Base-by-base conservation (phyloP, 768 basidiomycete species). In the Thelephora aurantiotincta region DNA sequence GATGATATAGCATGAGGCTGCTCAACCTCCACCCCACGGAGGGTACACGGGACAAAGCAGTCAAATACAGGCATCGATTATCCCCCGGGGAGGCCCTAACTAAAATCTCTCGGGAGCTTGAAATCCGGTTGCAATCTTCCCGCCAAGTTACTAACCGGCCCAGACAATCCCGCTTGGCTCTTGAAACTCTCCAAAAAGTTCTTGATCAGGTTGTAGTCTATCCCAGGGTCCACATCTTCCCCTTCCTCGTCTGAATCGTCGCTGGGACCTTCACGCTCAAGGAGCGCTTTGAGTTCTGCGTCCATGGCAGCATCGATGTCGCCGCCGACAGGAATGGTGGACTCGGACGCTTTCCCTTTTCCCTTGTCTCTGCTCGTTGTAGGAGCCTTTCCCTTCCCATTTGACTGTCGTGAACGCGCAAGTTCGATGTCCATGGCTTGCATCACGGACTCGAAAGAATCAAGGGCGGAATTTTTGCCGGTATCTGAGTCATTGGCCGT, bases 111-210 rank as follows among this genome's bases (percentile, higher is more conserved):
- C 9, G 89, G 89, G 34, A 91, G 61, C 36, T 70, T 56, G 71
- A 86, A 87, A 0, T 73, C 82, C 41, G 79, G 77, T 48, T 86
- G 78, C 51, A 99, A 60, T 53, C 91, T 70, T 35, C 96, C 89
- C 36, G 82, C 86, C 41, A 99, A 66, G 58, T 82, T 96, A 46
- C 93, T 74, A 12, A 96, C 93, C 19, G 93, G 96, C 1, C 96
- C 96, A 20, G 87, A 78, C 44, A 87, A 63, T 19, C 96, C 96
- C 6, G 61, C 84, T 59, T 99, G 96, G 52, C 81, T 82, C 60
- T 88, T 90, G 70, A 89, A 97, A 63, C 91, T 94, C 67, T 96
- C 91, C 62, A 98, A 64, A 63, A 99, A 92, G 62, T 96, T 94
- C 65, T 90, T 94, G 68, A 98, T 94, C 57, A 98, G 66, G 55